Base-by-base conservation (phyloP, 225 moss, liverwort and hornwort genomes). In the Marchantia paleacea region DNA sequence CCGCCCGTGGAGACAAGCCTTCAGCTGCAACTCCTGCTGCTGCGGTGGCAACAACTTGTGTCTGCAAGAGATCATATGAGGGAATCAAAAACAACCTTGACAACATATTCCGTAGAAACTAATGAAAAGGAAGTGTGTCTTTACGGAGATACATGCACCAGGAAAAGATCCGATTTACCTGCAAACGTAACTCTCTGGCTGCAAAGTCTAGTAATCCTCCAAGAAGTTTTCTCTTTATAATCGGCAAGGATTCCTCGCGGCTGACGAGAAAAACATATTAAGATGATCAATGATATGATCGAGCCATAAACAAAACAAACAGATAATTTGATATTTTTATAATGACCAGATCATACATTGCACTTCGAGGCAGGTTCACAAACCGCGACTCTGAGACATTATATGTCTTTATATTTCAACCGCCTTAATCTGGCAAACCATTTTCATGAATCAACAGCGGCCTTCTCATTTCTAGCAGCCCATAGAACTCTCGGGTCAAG, bases 21-120 rank as follows among this genome's bases (percentile, higher is more conserved):
- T 92, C 97, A 80, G 97, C 93, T 82, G 97, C 97, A 79, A 99
- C 97, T 86, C 95, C 94, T 48, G 97, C 97, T 69, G 97, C 97
- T 83, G 97, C 97, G 77, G 97, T 93, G 82, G 97, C 97, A 85
- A 99, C 93, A 84, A 92, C 91, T 89, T 95, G 93, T 84, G 94
- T 99, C 97, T 99, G 91, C 82, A 75, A 84, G 72, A 68, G 30
- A 57, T 29, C 31, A 52, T 74, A 55, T 18, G 74, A 13, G 28
- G 13, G 28, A 13, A 55, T 65, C 65, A 65, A 24, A 24, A 25
- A 28, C 11, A 39, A 39, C 54, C 52, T 15, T 16, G 52, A 10
- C n/a, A 73, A 8, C 72, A 73, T 47, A 73, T 52, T 24, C 16
- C 6, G 39, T 39, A 1, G n/a, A 15, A 52, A 24, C 51, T 24